phyloP scores from a whole-genome alignment of 2,329 filamentous ascomycete genomes.

The Talaromyces sp. region DNA sequence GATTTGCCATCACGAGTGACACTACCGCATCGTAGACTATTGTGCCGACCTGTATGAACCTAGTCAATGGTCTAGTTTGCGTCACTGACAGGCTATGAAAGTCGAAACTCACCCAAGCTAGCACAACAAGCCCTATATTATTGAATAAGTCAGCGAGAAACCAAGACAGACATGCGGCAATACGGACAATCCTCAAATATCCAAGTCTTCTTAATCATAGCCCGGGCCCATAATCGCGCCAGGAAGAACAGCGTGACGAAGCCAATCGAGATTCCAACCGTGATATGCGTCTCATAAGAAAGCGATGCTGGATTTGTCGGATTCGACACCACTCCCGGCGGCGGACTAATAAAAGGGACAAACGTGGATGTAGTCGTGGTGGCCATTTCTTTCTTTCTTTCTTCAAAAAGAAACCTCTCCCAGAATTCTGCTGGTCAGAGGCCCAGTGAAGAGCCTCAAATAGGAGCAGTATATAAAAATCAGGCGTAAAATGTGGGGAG shows the following conservation, averaged over 20 bases:
- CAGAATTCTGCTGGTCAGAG: too few species aligned
- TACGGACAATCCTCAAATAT: constrained; percentile 15
- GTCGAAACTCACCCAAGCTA: constrained; percentile 12
- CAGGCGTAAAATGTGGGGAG: too few species aligned
- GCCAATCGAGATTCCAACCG: constrained; percentile 10
- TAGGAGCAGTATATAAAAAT: too few species aligned
- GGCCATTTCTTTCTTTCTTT: constrained; percentile 6
- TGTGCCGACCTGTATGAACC: constrained; percentile 2
- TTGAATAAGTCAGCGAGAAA: background rate
- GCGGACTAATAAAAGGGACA: constrained; percentile 9
- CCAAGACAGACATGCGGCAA: background rate
- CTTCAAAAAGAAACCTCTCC: too few species aligned
- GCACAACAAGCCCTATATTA: constrained; percentile 11
- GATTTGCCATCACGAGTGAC: constrained; percentile 8
- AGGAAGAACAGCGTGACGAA: constrained; percentile 10
- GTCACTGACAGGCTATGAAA: background rate
- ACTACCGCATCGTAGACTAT: constrained; percentile 5
- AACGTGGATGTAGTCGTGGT: constrained; percentile 12
- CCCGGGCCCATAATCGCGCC: constrained; percentile 6
- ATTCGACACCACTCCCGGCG: constrained; percentile 10
- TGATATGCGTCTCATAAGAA: constrained; percentile 8
- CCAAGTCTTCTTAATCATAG: constrained; percentile 12
- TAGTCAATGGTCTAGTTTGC: background rate
- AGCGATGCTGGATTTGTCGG: constrained; percentile 9
- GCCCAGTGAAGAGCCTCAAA: too few species aligned